phyloP scores from a whole-genome alignment of 768 basidiomycete species.

The Boletus rex-veris region DNA sequence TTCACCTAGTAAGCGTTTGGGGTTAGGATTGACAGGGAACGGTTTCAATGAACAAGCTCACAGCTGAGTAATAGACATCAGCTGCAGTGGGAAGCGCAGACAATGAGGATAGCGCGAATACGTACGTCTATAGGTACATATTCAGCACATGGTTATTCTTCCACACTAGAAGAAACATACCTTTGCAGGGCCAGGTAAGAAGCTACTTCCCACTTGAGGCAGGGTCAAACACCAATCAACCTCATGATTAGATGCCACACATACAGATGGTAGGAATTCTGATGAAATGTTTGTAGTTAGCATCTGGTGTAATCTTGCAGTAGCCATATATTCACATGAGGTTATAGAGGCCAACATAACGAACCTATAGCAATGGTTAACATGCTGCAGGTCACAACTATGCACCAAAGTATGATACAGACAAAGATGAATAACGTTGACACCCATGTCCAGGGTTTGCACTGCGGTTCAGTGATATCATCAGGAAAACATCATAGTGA shows the following conservation, averaged over 20 bases:
- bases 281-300: neutral
- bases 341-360: conserved; percentile 4
- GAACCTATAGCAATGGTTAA: conserved; percentile 1
- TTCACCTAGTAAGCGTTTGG: neutral
- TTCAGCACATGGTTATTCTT: neutral
- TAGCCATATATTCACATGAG: neutral
- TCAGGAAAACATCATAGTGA: neutral
- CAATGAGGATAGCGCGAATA: neutral
- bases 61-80: neutral
- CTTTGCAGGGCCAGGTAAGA: neutral
- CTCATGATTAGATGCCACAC: neutral
- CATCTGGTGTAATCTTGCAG: neutral
- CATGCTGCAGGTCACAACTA: neutral
- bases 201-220: conserved; percentile 1
- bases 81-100: neutral
- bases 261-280: neutral
- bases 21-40: neutral
- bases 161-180: neutral
- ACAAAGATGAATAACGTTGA: conserved; percentile 9
- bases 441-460: conserved; percentile 7
- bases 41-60: neutral
- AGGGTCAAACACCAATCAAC: neutral
- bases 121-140: neutral
- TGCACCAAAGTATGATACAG: neutral
- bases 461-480: neutral